A percentile compares a stretch with the other conserved stretches of the same genome.
phyloP scores from a whole-genome alignment of 495 filamentous ascomycete species.

The Tetracladium setigerum region DNA sequence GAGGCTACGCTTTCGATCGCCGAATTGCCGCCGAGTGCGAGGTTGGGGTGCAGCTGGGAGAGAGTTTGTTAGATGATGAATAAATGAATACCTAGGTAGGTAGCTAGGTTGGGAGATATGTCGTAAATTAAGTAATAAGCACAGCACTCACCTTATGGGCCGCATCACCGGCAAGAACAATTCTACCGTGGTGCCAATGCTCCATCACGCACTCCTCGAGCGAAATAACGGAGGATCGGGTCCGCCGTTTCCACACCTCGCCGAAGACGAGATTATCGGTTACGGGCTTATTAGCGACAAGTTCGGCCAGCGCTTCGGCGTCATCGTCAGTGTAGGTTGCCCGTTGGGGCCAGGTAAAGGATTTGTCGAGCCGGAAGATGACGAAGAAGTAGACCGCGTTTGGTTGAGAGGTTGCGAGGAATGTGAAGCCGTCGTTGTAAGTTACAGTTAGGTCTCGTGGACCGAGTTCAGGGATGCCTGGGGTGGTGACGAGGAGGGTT shows the following conservation, averaged over 20 bases:
- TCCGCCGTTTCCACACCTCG: slow-evolving; percentile 24
- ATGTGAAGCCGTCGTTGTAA: slow-evolving; percentile 3
- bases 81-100: no score
- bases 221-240: background rate
- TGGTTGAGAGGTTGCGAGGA: background rate
- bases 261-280: slow-evolving; percentile 10
- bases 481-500: slow-evolving; percentile 3
- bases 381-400: slow-evolving; percentile 13
- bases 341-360: slow-evolving; percentile 5
- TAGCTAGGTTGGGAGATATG: no score
- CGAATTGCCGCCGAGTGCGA: no score
- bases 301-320: background rate
- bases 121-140: no score
- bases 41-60: no score
- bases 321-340: background rate
- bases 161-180: slow-evolving; percentile 29
- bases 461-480: background rate
- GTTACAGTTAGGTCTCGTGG: background rate
- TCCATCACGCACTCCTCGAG: slow-evolving; percentile 31
- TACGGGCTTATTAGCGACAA: background rate
- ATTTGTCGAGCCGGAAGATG: slow-evolving; percentile 25
- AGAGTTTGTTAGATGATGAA: no score
- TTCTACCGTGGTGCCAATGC: slow-evolving; percentile 24
- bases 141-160: slow-evolving; percentile 29
- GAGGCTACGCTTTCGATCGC: no score